Base-by-base conservation (phyloP, 495 filamentous ascomycete species). In the Extremus antarcticus region DNA sequence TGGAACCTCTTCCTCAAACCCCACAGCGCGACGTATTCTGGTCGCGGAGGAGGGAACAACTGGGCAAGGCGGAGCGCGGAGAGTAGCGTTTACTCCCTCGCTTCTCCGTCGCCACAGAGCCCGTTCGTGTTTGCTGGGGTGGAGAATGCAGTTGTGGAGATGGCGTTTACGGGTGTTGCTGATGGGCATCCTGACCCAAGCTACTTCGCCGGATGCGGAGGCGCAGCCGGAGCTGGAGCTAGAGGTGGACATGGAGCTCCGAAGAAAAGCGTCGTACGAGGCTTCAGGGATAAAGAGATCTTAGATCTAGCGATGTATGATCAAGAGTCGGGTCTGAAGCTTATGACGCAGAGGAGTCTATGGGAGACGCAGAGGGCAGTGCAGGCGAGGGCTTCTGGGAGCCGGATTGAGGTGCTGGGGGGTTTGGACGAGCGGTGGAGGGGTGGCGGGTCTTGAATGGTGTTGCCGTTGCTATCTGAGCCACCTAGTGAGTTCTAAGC, bases 101-200 rank as follows among this genome's bases (percentile, higher is more conserved):
- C 77, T 13, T 73, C 74, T 2, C 78, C 81, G 0, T 82, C 80
- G 1, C 61, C 73, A 0, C 67, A 63, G 25, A 82, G 78, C 0
- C 72, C 78, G 19, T 76, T 72, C 16, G 62, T 83, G n/a, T 84
- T 78, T 63, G 73, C 76, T 16, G 81, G 81, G 10, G 62, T 82
- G 16, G 75, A 76, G 47, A 72, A 75, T 47, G 68, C 70, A 0
- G 67, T 83, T 1, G 53, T 81, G 4, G 71, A 76, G 21, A 65
- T 84, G 1, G 76, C 79, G 41, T 75, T 83, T 61, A 71, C 70
- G 7, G 75, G 73, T 0, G 73, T 66, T 20, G 66, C 75, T 17
- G 67, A 71, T 50, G 15, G 17, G 10, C 60, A 66, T 38, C 67
- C 67, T 11, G 68, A 71, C 46, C 68, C 65, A 3, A 4, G 29